Conservation (phyloP, 2,329 filamentous ascomycete species). For the Fusarium sp. region DNA sequence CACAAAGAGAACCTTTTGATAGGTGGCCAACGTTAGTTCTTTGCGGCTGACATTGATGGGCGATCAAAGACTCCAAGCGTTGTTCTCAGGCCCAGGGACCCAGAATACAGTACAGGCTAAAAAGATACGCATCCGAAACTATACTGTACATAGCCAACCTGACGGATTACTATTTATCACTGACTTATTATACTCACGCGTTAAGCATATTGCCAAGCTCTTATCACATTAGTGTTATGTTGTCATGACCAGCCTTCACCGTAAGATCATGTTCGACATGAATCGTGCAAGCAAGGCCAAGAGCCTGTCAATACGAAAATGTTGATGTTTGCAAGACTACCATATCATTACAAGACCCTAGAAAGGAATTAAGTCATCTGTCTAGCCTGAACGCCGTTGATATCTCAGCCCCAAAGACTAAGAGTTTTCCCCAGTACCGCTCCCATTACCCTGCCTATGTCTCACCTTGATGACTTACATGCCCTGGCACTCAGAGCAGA, state of each 20-base stretch:
- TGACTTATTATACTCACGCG: background rate
- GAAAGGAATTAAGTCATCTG: slow-evolving; percentile 35
- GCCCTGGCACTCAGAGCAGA: background rate
- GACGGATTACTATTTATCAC: background rate
- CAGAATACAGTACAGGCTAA: slow-evolving; percentile 13
- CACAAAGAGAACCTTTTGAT: background rate
- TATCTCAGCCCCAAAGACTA: slow-evolving; percentile 36
- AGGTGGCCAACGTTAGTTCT: slow-evolving; percentile 1
- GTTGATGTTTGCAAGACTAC: slow-evolving; percentile 12
- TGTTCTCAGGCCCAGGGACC: slow-evolving; percentile 6
- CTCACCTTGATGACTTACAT: background rate
- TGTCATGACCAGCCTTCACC: slow-evolving; percentile 16
- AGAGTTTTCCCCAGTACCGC: slow-evolving; percentile 28
- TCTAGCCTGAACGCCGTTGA: slow-evolving; percentile 47
- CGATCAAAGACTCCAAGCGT: slow-evolving; percentile 33
- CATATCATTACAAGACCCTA: slow-evolving; percentile 29
- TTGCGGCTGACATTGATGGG: slow-evolving; percentile 34
- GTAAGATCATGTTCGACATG: slow-evolving; percentile 3
- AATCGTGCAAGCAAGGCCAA: slow-evolving; percentile 1
- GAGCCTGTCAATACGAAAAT: background rate
- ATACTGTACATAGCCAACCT: background rate
- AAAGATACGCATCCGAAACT: background rate
- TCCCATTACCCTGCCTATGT: slow-evolving; percentile 32
- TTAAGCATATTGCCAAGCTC: slow-evolving; percentile 10
- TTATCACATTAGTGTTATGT: background rate